A percentile compares a stretch with the other conserved stretches of the same genome.
Conservation (phyloP, 139 green algal genomes). For the Pleodorina starrii region DNA sequence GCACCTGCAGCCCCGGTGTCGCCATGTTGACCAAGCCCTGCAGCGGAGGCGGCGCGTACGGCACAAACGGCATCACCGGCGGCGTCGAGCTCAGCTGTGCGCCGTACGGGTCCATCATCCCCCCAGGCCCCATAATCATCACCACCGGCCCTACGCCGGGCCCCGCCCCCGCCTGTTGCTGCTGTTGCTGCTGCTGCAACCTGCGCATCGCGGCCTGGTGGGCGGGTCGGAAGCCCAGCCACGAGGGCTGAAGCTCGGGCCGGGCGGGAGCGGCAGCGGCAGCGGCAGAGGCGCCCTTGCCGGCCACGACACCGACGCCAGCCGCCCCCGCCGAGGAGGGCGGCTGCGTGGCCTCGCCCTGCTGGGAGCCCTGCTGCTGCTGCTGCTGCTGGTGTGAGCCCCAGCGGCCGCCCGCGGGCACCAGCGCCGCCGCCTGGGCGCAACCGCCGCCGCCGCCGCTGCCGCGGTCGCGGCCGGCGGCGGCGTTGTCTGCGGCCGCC, state of each 20-base stretch:
- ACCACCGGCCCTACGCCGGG: too few relatives aligned
- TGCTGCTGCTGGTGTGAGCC: too few relatives aligned
- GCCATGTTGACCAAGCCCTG: constrained; percentile 9
- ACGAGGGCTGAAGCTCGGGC: constrained; percentile 12
- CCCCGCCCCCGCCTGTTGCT: not conserved
- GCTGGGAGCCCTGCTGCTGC: too few relatives aligned
- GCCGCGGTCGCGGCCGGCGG: not conserved
- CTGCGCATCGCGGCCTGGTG: not conserved
- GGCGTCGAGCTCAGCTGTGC: not conserved
- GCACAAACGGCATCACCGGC: constrained; percentile 24
- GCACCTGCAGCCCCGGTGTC: constrained; percentile 6
- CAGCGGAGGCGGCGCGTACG: constrained; percentile 39
- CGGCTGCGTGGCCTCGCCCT: too few relatives aligned
- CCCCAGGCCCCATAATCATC: too few relatives aligned
- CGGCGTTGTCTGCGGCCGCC: too few relatives aligned
- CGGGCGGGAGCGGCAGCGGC: not conserved
- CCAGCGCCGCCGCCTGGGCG: not conserved
- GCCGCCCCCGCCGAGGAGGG: too few relatives aligned
- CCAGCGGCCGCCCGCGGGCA: not conserved
- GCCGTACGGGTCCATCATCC: too few relatives aligned
- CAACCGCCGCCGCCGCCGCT: not conserved
- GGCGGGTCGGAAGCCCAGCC: not conserved
- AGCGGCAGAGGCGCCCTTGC: not conserved
- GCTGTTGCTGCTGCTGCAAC: constrained; percentile 17
- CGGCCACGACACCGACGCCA: too few relatives aligned